Percentiles rank a stretch among this genome's conserved stretches.
These are phyloP conservation scores for Silene uniflora DNA, from an alignment of 148 eudicot genomes.

Conservation along the genomic window DNA sequence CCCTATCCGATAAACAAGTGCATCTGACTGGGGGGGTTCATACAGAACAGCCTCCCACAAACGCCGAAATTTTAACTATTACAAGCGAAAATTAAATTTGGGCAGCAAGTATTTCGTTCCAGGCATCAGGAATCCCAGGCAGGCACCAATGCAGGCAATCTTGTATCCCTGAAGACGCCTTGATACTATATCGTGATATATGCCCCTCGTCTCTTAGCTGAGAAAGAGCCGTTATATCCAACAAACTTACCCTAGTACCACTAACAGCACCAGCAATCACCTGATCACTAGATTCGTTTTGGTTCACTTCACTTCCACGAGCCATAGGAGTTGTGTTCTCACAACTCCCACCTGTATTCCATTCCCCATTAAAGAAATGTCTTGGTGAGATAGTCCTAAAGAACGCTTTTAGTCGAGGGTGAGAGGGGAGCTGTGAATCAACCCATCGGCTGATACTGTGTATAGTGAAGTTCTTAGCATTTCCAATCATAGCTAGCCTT, in stretches of 20 bases:
- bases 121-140: slow-evolving; percentile 61
- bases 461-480: slow-evolving; percentile 52
- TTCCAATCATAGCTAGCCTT: slow-evolving; percentile 42
- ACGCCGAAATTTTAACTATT: not conserved
- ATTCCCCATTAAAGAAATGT: slow-evolving; percentile 59
- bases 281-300: slow-evolving; percentile 49
- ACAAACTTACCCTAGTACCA: slow-evolving; percentile 46
- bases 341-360: slow-evolving; percentile 67
- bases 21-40: not conserved
- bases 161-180: slow-evolving; percentile 39
- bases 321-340: slow-evolving; percentile 54
- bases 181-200: slow-evolving; percentile 48
- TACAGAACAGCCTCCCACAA: not conserved
- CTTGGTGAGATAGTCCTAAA: slow-evolving; percentile 60
- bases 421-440: slow-evolving; percentile 41
- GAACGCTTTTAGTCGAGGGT: slow-evolving; percentile 46
- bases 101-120: slow-evolving; percentile 62
- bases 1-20: slow-evolving; percentile 1
- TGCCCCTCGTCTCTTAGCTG: slow-evolving; percentile 62
- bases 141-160: slow-evolving; percentile 75
- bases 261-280: slow-evolving; percentile 43
- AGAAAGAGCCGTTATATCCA: slow-evolving; percentile 57
- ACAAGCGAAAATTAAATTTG: slow-evolving; percentile 30
- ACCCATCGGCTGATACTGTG: slow-evolving; percentile 44
- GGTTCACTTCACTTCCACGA: slow-evolving; percentile 43